Percentiles rank a stretch among this genome's conserved stretches.
Evolutionary conservation across 352 stramenopile species (phyloP).

Genomic region (Ophiocytium majus): DNA sequence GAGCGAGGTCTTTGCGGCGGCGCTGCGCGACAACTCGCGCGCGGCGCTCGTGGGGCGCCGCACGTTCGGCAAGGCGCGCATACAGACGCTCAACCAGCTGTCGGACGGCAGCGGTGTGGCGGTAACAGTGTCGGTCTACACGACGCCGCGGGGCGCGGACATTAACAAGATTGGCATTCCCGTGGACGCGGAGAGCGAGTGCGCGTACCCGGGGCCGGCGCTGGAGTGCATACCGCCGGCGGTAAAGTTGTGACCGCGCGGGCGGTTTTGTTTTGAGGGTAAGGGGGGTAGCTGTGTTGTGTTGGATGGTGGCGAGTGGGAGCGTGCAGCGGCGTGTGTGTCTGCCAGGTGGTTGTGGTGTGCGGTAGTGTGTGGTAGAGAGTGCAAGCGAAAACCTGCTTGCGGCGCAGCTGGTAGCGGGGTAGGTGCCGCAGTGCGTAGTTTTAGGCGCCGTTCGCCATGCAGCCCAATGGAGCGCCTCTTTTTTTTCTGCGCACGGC

Average conservation of each 20-base stretch:
- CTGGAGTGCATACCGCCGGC: conserved; percentile 28
- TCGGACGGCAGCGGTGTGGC: conserved; percentile 51
- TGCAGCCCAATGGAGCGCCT: too few relatives aligned
- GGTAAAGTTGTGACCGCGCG: neutral
- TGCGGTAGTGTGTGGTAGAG: too few relatives aligned
- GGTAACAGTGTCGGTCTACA: conserved; percentile 49
- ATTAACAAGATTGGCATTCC: conserved; percentile 55
- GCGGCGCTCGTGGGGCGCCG: conserved; percentile 47
- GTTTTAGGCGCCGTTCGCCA: too few relatives aligned
- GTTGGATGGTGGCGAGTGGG: too few relatives aligned
- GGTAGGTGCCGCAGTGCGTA: too few relatives aligned
- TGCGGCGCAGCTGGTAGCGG: too few relatives aligned
- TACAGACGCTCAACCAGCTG: conserved; percentile 54
- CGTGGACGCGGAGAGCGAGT: conserved; percentile 45
- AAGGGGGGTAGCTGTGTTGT: too few relatives aligned
- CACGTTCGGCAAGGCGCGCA: conserved; percentile 55
- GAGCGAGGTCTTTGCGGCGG: conserved; percentile 52
- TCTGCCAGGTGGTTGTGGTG: too few relatives aligned
- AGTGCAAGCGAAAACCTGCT: too few relatives aligned
- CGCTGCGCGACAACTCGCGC: conserved; percentile 50
- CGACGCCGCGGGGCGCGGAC: conserved; percentile 39
- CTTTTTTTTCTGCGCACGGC: too few relatives aligned
- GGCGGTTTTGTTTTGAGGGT: neutral
- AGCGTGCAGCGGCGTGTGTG: too few relatives aligned
- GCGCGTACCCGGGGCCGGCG: conserved; percentile 46